phyloP scores from a whole-genome alignment of 441 rosid species.

The Manihot esculenta region DNA sequence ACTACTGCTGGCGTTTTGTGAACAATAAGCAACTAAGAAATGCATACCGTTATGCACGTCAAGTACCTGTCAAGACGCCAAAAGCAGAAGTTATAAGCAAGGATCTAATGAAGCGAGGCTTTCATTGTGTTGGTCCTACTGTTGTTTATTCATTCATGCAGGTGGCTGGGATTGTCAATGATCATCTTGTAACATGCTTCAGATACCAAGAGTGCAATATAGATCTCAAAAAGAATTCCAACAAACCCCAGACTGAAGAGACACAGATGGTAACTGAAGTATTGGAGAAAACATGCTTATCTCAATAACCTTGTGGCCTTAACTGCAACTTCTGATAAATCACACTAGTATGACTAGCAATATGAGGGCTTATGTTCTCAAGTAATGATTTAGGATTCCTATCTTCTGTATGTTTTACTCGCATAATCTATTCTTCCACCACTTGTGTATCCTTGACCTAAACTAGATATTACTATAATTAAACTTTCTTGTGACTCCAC shows the following conservation, averaged over 20 bases:
- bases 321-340: constrained; percentile 24
- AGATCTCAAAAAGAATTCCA: constrained; percentile 22
- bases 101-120: constrained; percentile 89
- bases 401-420: constrained; percentile 11
- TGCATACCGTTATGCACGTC: constrained; percentile 70
- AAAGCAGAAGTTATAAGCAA: constrained; percentile 86
- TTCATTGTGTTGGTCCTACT: constrained; percentile 84
- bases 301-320: constrained; percentile 22
- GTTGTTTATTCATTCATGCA: constrained; percentile 88
- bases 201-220: constrained; percentile 62
- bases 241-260: constrained; percentile 25
- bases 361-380: constrained; percentile 23
- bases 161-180: constrained; percentile 70
- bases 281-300: constrained; percentile 31
- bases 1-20: constrained; percentile 78
- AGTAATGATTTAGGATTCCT: constrained; percentile 13
- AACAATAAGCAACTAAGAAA: constrained; percentile 56
- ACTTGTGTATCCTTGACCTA: constrained; percentile 27
- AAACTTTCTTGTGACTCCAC: not conserved
- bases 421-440: constrained; percentile 21
- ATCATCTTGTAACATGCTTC: constrained; percentile 74
- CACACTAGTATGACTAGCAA: constrained; percentile 15
- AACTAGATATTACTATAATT: constrained; percentile 15
- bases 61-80: constrained; percentile 79
- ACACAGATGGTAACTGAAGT: constrained; percentile 28